Base-by-base conservation (phyloP, 1,284 basidiomycete species). In the Trichosporon faecale region DNA sequence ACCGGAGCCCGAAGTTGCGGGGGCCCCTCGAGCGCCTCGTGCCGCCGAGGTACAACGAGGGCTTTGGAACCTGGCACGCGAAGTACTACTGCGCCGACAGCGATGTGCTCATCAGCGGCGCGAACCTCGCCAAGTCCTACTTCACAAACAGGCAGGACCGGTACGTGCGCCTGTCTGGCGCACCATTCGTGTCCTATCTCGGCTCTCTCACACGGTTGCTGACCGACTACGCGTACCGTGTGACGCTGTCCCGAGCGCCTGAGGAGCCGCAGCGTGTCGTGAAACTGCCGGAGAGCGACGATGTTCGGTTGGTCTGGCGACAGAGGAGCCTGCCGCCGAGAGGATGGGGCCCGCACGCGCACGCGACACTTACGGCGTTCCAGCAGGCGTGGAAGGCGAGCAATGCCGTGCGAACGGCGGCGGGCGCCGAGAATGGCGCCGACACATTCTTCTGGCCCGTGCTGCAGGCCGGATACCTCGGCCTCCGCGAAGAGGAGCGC, bases 61-160 rank as follows among this genome's bases (percentile, higher is more conserved):
- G 95, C 0, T 98, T 94, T 91, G 96, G 97, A 0, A 92, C 96
- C 3, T 98, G 96, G 92, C 97, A 99, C 81, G 91, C 95, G 25
- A 99, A 99, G 84, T 88, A 96, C 70, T 99, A 99, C 78, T 93
- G 93, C 18, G 91, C 89, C 0, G 97, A 99, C 79, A 90, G 98
- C 79, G 89, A 94, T 69, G 88, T 99, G 46, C 89, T 99, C 80
- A 90, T 99, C 73, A 94, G 90, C 77, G 97, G 96, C 1, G 96
- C 96, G n/a, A 99, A 99, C 80, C 86, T 99, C 63, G 95, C 92
- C 77, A 87, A 88, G 67, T 93, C 95, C 31, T 99, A 99, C 83
- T 99, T 99, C 76, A 92, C 93, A 0, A 89, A 98, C 77, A 89
- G 96, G 21, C 93, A 96, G 84, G 96, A 99, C 82, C 90, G 96